Percentiles rank a stretch among this genome's conserved stretches.
phyloP scores from a whole-genome alignment of 306 rosid genomes.

The Notholithocarpus densiflorus region DNA sequence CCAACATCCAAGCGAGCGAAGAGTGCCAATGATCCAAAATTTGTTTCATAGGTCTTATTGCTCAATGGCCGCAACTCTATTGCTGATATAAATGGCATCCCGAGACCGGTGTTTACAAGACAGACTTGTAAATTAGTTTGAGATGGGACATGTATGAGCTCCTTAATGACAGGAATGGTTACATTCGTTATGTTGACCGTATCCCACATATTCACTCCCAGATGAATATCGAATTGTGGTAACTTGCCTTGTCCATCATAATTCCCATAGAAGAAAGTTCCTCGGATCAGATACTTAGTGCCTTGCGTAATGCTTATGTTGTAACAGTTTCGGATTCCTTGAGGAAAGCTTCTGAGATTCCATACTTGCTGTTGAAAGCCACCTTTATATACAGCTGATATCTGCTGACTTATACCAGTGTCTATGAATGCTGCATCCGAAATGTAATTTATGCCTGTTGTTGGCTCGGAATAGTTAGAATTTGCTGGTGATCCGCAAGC shows the following conservation, averaged over 20 bases:
- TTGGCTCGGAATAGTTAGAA: neutral
- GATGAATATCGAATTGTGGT: conserved; percentile 42
- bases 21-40: conserved; percentile 8
- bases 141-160: conserved; percentile 36
- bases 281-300: conserved; percentile 35
- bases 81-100: conserved; percentile 45
- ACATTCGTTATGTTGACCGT: conserved; percentile 1
- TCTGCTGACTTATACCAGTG: conserved; percentile 13
- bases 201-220: conserved; percentile 45
- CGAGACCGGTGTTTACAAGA: conserved; percentile 39
- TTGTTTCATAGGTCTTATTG: conserved; percentile 5
- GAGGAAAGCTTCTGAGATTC: conserved; percentile 45
- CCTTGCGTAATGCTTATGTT: conserved; percentile 25
- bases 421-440: conserved; percentile 18
- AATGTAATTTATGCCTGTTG: conserved; percentile 20
- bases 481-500: conserved; percentile 32
- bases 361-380: conserved; percentile 16
- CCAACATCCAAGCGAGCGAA: conserved; percentile 16
- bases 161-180: neutral
- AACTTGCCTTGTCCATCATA: conserved; percentile 28
- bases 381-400: neutral
- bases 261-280: conserved; percentile 43
- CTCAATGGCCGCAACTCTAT: conserved; percentile 39
- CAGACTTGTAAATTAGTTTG: conserved; percentile 25
- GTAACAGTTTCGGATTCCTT: conserved; percentile 53